Conservation (phyloP, 139 green algal species). For the Chlorella sp. region DNA sequence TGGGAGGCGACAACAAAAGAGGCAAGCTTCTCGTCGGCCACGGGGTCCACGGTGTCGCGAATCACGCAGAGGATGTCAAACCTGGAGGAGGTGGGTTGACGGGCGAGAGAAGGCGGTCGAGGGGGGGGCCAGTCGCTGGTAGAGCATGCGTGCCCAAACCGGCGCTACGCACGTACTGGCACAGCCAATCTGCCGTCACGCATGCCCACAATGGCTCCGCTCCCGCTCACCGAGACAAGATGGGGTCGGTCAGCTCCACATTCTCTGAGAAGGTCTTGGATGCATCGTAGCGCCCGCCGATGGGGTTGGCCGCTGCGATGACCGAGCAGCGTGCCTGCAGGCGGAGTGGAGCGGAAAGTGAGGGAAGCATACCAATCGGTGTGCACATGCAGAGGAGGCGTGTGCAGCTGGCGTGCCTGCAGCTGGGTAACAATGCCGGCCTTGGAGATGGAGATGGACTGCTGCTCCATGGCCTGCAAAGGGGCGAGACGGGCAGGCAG, state of each 20-base stretch:
- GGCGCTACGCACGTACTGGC: too few species aligned
- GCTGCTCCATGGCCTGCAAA: constrained; percentile 98
- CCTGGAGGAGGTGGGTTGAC: constrained; percentile 36
- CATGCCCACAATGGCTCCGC: background rate
- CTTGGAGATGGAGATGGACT: constrained; percentile 99
- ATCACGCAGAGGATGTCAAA: constrained; percentile 98
- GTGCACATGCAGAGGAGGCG: too few species aligned
- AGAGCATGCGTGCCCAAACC: too few species aligned
- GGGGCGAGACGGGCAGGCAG: background rate
- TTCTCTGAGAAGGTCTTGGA: constrained; percentile 84
- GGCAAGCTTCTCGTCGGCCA: constrained; percentile 89
- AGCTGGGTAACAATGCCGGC: constrained; percentile 94
- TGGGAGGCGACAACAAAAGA: constrained; percentile 94
- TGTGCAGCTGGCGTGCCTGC: constrained; percentile 67
- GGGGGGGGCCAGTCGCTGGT: too few species aligned
- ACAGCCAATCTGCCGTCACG: too few species aligned
- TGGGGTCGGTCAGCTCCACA: constrained; percentile 95
- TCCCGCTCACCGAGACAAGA: constrained; percentile 86
- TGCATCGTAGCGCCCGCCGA: constrained; percentile 95
- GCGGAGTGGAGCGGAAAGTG: background rate
- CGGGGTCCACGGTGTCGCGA: constrained; percentile 93
- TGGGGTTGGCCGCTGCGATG: constrained; percentile 97
- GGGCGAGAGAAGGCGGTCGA: background rate
- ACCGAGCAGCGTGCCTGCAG: constrained; percentile 84
- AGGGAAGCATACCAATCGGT: too few species aligned